A percentile compares a stretch with the other conserved stretches of the same genome.
These are phyloP conservation scores for Conoideocrella luteorostrata DNA, from an alignment of 2,329 filamentous ascomycete species.

Conservation along the genomic window DNA sequence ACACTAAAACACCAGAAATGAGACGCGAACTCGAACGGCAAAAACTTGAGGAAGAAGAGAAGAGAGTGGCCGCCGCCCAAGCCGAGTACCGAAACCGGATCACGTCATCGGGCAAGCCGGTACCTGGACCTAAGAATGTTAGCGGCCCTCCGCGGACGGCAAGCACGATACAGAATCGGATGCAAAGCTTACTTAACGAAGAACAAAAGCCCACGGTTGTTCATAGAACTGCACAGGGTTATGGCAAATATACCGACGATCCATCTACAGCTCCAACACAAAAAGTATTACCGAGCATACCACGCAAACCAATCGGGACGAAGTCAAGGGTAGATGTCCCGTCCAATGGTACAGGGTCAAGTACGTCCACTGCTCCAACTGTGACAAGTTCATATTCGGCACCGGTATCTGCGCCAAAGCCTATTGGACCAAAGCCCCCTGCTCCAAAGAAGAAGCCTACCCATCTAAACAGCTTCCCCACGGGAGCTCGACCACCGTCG, in stretches of 20 bases:
- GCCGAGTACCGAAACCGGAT: conserved; percentile 79
- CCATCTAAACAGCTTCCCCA: conserved; percentile 52
- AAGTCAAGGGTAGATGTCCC: neutral
- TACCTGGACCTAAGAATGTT: conserved; percentile 46
- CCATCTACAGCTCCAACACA: conserved; percentile 29
- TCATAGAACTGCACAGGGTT: conserved; percentile 74
- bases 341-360: neutral
- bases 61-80: conserved; percentile 78
- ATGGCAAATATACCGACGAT: conserved; percentile 74
- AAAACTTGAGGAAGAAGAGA: conserved; percentile 79
- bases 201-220: conserved; percentile 54
- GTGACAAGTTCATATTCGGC: conserved; percentile 18
- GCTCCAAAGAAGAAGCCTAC: conserved; percentile 57
- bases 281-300: conserved; percentile 37
- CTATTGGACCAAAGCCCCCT: conserved; percentile 34
- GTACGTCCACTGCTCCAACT: neutral
- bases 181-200: conserved; percentile 79
- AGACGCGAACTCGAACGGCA: conserved; percentile 81
- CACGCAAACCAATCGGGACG: conserved; percentile 39
- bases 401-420: conserved; percentile 17
- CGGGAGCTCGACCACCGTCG: conserved; percentile 34
- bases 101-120: conserved; percentile 31
- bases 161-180: conserved; percentile 79
- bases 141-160: conserved; percentile 60
- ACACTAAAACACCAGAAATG: conserved; percentile 78